phyloP scores from a whole-genome alignment of 2,329 filamentous ascomycete genomes.

The Neocucurbitaria cava region DNA sequence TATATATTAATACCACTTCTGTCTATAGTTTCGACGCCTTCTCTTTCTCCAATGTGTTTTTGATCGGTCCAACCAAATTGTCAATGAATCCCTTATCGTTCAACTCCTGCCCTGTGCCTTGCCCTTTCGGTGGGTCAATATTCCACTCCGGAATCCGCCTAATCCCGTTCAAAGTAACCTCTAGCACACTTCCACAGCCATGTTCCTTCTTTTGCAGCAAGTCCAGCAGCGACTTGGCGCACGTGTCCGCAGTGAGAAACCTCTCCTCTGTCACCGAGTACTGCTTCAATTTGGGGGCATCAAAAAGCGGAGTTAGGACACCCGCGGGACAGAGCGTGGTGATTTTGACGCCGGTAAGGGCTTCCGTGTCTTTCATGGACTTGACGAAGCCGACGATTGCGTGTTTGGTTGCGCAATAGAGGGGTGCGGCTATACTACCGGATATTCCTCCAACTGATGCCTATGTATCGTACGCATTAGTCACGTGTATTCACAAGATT shows the following conservation, averaged over 20 bases:
- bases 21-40: slow-evolving; percentile 16
- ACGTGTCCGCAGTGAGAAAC: slow-evolving; percentile 27
- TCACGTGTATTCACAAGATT: neutral
- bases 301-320: slow-evolving; percentile 37
- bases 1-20: neutral
- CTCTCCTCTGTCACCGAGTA: slow-evolving; percentile 20
- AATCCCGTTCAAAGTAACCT: slow-evolving; percentile 26
- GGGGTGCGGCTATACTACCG: slow-evolving; percentile 32
- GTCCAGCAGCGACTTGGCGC: slow-evolving; percentile 29
- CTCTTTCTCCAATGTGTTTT: slow-evolving; percentile 24
- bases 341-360: slow-evolving; percentile 39
- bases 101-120: slow-evolving; percentile 30
- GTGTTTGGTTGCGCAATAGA: slow-evolving; percentile 43
- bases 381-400: slow-evolving; percentile 43
- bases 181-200: slow-evolving; percentile 32
- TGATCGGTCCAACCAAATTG: slow-evolving; percentile 31
- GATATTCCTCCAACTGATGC: slow-evolving; percentile 34
- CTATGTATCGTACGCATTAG: slow-evolving; percentile 11
- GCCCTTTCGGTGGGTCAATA: slow-evolving; percentile 25
- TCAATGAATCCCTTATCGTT: slow-evolving; percentile 16
- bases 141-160: slow-evolving; percentile 39
- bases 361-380: slow-evolving; percentile 31
- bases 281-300: slow-evolving; percentile 27
- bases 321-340: slow-evolving; percentile 36
- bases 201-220: slow-evolving; percentile 40